A percentile compares a stretch with the other conserved stretches of the same genome.
Conservation (phyloP, 2,329 filamentous ascomycete species). For the Dichotomopilus funicola region DNA sequence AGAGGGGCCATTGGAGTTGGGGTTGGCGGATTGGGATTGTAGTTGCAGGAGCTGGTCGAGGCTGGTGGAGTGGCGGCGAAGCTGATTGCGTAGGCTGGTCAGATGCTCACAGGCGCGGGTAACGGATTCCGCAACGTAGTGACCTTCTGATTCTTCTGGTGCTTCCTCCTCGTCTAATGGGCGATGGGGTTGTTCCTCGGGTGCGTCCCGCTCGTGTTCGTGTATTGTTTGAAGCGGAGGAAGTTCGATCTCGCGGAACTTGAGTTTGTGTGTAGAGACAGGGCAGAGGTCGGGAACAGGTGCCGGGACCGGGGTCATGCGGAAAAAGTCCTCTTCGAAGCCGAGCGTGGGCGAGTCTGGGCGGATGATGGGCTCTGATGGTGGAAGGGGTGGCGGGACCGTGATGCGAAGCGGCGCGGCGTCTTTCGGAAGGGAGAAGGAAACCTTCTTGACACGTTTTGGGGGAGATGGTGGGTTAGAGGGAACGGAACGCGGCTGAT, state of each 20-base stretch:
- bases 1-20: constrained; percentile 2
- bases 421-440: constrained; percentile 34
- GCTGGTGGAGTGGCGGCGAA: constrained; percentile 41
- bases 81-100: constrained; percentile 41
- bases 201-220: constrained; percentile 11
- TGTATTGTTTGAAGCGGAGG: constrained; percentile 15
- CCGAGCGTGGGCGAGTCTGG: constrained; percentile 57
- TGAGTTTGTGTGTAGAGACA: neutral
- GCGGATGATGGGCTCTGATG: constrained; percentile 43
- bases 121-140: constrained; percentile 38
- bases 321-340: constrained; percentile 40
- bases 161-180: neutral
- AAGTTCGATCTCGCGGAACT: constrained; percentile 20
- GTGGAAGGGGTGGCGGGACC: constrained; percentile 17
- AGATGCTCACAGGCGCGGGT: constrained; percentile 46
- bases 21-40: constrained; percentile 2
- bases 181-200: too few species aligned
- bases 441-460: constrained; percentile 36
- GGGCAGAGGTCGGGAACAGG: constrained; percentile 14
- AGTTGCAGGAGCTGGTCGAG: constrained; percentile 37
- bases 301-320: constrained; percentile 23
- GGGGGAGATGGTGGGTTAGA: constrained; percentile 22
- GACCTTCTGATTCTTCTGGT: constrained; percentile 18
- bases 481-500: neutral
- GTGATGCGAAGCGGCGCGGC: neutral